phyloP scores from a whole-genome alignment of 106 monocot species.

The Acorus calamus region DNA sequence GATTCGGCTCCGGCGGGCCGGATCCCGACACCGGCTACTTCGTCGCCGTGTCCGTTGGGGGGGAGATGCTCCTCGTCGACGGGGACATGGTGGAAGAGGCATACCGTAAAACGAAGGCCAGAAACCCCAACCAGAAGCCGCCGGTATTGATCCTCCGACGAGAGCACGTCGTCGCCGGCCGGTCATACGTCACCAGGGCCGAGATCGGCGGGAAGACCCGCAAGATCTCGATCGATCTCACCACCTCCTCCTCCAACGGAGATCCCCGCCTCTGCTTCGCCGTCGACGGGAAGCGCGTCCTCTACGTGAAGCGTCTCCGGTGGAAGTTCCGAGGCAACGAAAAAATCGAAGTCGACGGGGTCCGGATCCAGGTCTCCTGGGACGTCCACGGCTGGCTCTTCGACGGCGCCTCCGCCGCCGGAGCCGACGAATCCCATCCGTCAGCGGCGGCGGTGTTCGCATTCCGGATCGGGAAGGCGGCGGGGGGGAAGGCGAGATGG shows the following conservation, averaged over 20 bases:
- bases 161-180: constrained; percentile 48
- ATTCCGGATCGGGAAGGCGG: constrained; percentile 41
- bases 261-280: constrained; percentile 26
- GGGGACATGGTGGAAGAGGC: constrained; percentile 46
- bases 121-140: not conserved
- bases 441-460: constrained; percentile 46
- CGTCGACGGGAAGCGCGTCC: constrained; percentile 33
- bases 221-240: constrained; percentile 44
- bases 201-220: constrained; percentile 36
- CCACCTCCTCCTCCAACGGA: constrained; percentile 11
- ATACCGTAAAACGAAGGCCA: constrained; percentile 18
- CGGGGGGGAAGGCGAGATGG: not conserved
- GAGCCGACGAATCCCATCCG: not conserved
- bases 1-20: constrained; percentile 38
- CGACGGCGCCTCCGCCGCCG: not conserved
- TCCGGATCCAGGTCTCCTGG: constrained; percentile 34
- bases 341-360: no score
- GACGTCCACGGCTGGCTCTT: constrained; percentile 85
- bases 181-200: constrained; percentile 34
- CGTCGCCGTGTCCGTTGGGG: constrained; percentile 42
- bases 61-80: constrained; percentile 48
- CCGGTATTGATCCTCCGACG: constrained; percentile 37
- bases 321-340: no score
- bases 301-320: no score
- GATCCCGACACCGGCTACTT: constrained; percentile 55